A percentile compares a stretch with the other conserved stretches of the same genome.
Conservation (phyloP, 2,329 filamentous ascomycete species). For the Trichophyton benhamiae region DNA sequence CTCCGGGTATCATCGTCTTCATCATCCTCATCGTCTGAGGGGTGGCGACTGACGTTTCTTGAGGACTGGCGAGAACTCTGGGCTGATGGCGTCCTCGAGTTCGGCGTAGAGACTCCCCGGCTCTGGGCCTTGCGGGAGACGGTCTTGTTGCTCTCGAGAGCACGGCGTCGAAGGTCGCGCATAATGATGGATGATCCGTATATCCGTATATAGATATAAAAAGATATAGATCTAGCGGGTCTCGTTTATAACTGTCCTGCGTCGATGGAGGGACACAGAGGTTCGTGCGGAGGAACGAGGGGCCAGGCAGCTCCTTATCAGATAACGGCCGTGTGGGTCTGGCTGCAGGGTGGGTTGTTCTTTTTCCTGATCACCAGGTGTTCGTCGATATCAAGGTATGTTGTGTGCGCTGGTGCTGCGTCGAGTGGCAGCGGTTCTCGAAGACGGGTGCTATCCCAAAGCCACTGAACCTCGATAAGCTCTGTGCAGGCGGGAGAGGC, state of each 20-base stretch:
- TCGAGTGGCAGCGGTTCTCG: neutral
- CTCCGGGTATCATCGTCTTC: conserved; percentile 42
- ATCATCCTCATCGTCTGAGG: conserved; percentile 47
- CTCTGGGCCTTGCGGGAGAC: conserved; percentile 43
- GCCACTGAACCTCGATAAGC: neutral
- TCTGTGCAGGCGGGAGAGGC: conserved; percentile 2
- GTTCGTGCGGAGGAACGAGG: neutral
- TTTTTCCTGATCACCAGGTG: neutral
- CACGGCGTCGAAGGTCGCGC: conserved; percentile 43
- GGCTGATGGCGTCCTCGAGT: conserved; percentile 42
- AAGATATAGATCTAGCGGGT: neutral
- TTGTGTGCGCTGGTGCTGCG: no score
- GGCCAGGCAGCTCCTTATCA: neutral
- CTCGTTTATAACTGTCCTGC: no score
- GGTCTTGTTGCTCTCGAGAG: conserved; percentile 54
- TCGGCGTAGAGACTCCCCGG: conserved; percentile 40
- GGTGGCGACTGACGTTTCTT: conserved; percentile 39
- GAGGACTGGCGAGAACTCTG: conserved; percentile 43
- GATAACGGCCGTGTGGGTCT: neutral
- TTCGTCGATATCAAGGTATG: neutral
- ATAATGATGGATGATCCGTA: conserved; percentile 21
- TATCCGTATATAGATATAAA: neutral
- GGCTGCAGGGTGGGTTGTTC: neutral
- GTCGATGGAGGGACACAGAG: neutral
- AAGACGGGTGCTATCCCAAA: neutral